Percentiles rank a stretch among this genome's conserved stretches.
Conservation (phyloP, 495 filamentous ascomycete genomes). For the Hyaloscypha bicolor region DNA sequence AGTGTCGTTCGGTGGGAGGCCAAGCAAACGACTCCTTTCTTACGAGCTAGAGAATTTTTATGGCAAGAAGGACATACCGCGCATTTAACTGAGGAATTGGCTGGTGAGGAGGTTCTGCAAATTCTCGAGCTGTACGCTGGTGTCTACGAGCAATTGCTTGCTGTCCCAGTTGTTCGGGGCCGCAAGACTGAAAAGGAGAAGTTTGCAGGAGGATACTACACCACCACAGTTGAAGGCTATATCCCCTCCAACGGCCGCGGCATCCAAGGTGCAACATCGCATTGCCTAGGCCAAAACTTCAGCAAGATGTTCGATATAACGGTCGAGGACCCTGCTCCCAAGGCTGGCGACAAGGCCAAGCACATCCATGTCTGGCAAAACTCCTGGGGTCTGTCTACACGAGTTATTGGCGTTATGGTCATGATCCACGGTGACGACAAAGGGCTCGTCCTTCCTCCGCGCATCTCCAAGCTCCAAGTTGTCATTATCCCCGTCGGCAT, state of each 20-base stretch:
- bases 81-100: slow-evolving; percentile 76
- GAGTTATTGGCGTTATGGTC: slow-evolving; percentile 95
- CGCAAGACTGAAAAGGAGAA: slow-evolving; percentile 94
- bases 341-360: slow-evolving; percentile 69
- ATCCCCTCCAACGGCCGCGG: slow-evolving; percentile 93
- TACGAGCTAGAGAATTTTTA: slow-evolving; percentile 89
- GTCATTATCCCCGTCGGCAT: slow-evolving; percentile 93
- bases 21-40: slow-evolving; percentile 94
- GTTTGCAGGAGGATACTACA: slow-evolving; percentile 94
- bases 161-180: slow-evolving; percentile 90
- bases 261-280: slow-evolving; percentile 93
- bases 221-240: slow-evolving; percentile 92
- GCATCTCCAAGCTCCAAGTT: slow-evolving; percentile 82
- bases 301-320: slow-evolving; percentile 98
- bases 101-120: slow-evolving; percentile 81
- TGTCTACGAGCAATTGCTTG: slow-evolving; percentile 90
- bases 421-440: slow-evolving; percentile 96
- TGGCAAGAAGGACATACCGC: slow-evolving; percentile 99
- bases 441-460: slow-evolving; percentile 87
- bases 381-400: slow-evolving; percentile 95
- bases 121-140: slow-evolving; percentile 92
- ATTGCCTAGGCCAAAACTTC: slow-evolving; percentile 96
- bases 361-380: slow-evolving; percentile 93
- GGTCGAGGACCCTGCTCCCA: slow-evolving; percentile 84
- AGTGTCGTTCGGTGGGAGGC: slow-evolving; percentile 98